A percentile compares a stretch with the other conserved stretches of the same genome.
Conservation (phyloP, 805 yeast species). For the Lipomyces yamanashiensis region DNA sequence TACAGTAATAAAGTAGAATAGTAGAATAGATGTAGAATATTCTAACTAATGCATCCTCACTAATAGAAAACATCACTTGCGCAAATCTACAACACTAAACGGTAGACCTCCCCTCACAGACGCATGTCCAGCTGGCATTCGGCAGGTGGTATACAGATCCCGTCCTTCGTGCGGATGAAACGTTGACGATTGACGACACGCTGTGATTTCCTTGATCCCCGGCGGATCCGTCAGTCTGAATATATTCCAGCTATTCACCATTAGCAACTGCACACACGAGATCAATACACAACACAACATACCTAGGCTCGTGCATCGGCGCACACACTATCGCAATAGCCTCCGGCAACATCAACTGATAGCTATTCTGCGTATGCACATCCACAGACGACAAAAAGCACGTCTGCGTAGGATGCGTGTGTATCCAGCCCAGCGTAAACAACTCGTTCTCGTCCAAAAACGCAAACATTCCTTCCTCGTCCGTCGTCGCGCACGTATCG, state of each 20-base stretch:
- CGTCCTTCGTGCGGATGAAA: slow-evolving; percentile 67
- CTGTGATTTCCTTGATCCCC: slow-evolving; percentile 60
- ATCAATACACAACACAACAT: background rate
- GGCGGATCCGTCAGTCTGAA: slow-evolving; percentile 70
- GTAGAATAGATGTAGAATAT: background rate
- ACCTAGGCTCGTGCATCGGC: slow-evolving; percentile 53
- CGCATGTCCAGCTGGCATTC: slow-evolving; percentile 56
- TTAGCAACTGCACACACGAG: background rate
- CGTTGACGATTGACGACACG: slow-evolving; percentile 53
- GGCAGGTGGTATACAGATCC: slow-evolving; percentile 56
- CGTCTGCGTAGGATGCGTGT: slow-evolving; percentile 75
- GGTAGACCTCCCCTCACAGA: slow-evolving; percentile 53
- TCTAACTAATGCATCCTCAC: background rate
- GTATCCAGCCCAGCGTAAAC: slow-evolving; percentile 75
- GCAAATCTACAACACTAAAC: slow-evolving; percentile 55
- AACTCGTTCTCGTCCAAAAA: slow-evolving; percentile 60
- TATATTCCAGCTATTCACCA: slow-evolving; percentile 50
- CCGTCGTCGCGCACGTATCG: slow-evolving; percentile 64
- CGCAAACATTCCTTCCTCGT: slow-evolving; percentile 63
- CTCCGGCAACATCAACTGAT: slow-evolving; percentile 72
- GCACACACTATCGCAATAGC: slow-evolving; percentile 71
- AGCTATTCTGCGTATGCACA: slow-evolving; percentile 68
- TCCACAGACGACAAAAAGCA: slow-evolving; percentile 70
- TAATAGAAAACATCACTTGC: slow-evolving; percentile 39
- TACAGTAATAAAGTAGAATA: background rate